Evolutionary conservation across 2,329 filamentous ascomycete genomes (phyloP), one percentile per base, ranked within the genome.

Genomic region (Claviceps pusilla): DNA sequence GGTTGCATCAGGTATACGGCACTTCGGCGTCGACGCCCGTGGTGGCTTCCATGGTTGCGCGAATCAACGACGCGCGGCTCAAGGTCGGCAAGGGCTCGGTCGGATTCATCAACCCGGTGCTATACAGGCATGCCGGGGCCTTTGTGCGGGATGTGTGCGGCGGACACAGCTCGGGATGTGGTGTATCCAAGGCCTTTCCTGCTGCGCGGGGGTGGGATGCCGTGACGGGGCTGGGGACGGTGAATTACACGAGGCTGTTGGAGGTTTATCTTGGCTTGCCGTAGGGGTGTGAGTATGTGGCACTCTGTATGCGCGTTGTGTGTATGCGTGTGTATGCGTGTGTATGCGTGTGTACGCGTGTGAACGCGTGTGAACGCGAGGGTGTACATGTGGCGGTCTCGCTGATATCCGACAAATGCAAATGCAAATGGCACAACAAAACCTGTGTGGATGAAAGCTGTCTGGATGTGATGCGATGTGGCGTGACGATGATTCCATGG

Each of bases 41-140:
- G 0, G 76, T 83, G 51, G 82, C 82, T 0, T 75, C 75, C 16
- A 74, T 88, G 57, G 68, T 88, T 50, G 73, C 77, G 0, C 73
- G 84, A 37, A 65, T 87, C 52, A 87, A 87, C 62, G 79, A 82
- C 56, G 75, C 77, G 28, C 72, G 82, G 37, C 66, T 85, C 48
- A 68, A 73, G 12, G 68, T 69, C 24, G 77, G 78, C 1, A 74
- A 75, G 62, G 63, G 73, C 6, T 61, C 69, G 0, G 66, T 83
- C 59, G 80, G 80, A 0, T 83, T 82, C 61, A 64, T 83, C 31
- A 83, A 83, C 64, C 79, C 79, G 0, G 80, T 76, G 74, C 66
- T 84, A 14, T 83, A 82, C 59, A 60, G 63, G 6, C 57, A 62
- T 28, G 66, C 64, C 1, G 51, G 58, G 7, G 45, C 52, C 10